Evolutionary conservation across 352 stramenopile species (phyloP).

Genomic region (Pythium sukuiense): DNA sequence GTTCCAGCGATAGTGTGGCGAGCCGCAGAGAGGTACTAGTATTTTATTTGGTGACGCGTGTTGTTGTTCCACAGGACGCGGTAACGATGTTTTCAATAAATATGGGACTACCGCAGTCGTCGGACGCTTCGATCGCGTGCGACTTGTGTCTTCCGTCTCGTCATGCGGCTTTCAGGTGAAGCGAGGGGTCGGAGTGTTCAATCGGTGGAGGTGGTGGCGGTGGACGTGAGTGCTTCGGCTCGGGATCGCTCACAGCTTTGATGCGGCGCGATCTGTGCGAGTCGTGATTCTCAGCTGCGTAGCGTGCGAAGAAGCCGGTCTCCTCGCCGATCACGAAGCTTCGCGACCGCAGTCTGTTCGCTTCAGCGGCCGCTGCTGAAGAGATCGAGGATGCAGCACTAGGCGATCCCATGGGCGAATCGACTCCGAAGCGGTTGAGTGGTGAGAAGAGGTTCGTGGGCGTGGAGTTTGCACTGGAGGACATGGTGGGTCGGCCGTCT

Average conservation of each 20-base stretch:
- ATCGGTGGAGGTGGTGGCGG: slow-evolving; percentile 17
- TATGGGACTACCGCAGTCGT: slow-evolving; percentile 21
- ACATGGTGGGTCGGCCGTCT: slow-evolving; percentile 22
- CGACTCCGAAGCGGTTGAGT: slow-evolving; percentile 41
- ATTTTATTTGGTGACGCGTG: slow-evolving; percentile 29
- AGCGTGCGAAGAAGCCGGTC: slow-evolving; percentile 31
- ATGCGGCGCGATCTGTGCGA: not conserved
- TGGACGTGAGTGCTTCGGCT: slow-evolving; percentile 15
- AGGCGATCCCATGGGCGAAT: slow-evolving; percentile 23
- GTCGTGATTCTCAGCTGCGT: slow-evolving; percentile 17
- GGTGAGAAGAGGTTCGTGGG: slow-evolving; percentile 19
- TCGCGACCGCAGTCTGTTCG: slow-evolving; percentile 31
- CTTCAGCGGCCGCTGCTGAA: slow-evolving; percentile 6
- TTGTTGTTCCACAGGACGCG: slow-evolving; percentile 8
- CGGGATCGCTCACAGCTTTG: slow-evolving; percentile 21
- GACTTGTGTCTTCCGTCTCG: slow-evolving; percentile 4
- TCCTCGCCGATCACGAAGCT: slow-evolving; percentile 45
- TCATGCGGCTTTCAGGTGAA: slow-evolving; percentile 22
- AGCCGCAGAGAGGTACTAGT: slow-evolving; percentile 15
- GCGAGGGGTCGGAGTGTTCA: not conserved
- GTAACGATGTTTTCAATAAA: slow-evolving; percentile 30
- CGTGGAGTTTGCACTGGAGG: slow-evolving; percentile 13
- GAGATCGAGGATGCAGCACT: slow-evolving; percentile 5
- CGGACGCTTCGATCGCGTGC: slow-evolving; percentile 32
- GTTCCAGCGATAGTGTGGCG: slow-evolving; percentile 42